Evolutionary conservation across 164 flowering plant species (phyloP).

Genomic region (Buxus sempervirens): DNA sequence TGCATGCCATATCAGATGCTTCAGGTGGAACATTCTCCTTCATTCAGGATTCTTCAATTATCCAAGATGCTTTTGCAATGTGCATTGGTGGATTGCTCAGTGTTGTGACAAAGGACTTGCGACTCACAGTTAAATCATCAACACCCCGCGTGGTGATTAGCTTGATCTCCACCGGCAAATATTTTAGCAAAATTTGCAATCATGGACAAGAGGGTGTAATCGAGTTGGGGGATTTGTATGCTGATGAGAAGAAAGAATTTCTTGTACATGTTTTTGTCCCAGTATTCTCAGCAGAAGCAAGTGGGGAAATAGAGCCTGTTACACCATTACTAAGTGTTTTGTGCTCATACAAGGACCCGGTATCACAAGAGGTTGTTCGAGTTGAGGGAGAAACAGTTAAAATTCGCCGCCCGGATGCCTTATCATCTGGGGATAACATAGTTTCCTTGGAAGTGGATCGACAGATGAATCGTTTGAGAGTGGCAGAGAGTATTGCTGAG

Average conservation of each 20-base stretch:
- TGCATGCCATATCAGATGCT: slow-evolving; percentile 27
- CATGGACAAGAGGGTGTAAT: slow-evolving; percentile 22
- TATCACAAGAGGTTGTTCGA: slow-evolving; percentile 13
- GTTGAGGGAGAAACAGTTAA: slow-evolving; percentile 14
- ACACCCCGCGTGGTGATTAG: slow-evolving; percentile 24
- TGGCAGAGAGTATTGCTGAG: slow-evolving; percentile 22
- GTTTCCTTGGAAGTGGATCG: slow-evolving; percentile 30
- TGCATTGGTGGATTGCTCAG: slow-evolving; percentile 56
- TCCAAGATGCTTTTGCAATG: slow-evolving; percentile 46
- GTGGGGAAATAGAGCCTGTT: neutral
- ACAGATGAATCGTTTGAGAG: slow-evolving; percentile 27
- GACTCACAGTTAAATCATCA: slow-evolving; percentile 13
- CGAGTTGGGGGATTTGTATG: slow-evolving; percentile 34
- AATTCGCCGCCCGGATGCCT: slow-evolving; percentile 18
- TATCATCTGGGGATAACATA: slow-evolving; percentile 7
- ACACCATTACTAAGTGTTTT: slow-evolving; percentile 19
- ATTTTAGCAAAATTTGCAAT: slow-evolving; percentile 12
- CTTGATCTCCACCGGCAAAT: slow-evolving; percentile 28
- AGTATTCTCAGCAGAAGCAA: neutral
- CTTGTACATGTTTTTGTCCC: slow-evolving; percentile 26
- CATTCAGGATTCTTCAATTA: slow-evolving; percentile 22
- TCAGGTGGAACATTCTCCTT: slow-evolving; percentile 45
- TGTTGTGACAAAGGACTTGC: slow-evolving; percentile 39
- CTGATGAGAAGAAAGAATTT: slow-evolving; percentile 36
- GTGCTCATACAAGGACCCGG: slow-evolving; percentile 23